Evolutionary conservation across 2,329 filamentous ascomycete species (phyloP).

Genomic region (Teratosphaeria nubilosa): DNA sequence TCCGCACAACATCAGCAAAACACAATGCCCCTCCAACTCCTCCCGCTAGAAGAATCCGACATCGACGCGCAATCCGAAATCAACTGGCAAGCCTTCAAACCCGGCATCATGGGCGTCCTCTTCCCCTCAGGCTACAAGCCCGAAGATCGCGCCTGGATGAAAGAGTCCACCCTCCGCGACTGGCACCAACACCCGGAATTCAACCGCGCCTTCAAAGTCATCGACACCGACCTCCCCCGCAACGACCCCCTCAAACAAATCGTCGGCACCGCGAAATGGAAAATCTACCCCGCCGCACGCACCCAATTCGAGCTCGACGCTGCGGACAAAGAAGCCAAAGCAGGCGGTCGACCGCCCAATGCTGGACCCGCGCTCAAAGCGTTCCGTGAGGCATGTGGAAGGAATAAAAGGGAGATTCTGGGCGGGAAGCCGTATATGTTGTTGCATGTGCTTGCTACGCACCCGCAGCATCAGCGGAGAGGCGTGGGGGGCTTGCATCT

Average conservation of each 20-base stretch:
- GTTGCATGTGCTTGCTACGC: constrained; percentile 25
- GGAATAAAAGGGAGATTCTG: constrained; percentile 14
- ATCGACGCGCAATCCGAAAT: constrained; percentile 15
- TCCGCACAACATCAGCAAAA: not conserved
- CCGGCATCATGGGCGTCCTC: constrained; percentile 20
- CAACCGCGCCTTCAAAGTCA: constrained; percentile 15
- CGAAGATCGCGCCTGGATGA: constrained; percentile 6
- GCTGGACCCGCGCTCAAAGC: constrained; percentile 7
- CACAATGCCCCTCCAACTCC: constrained; percentile 21
- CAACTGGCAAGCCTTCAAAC: constrained; percentile 16
- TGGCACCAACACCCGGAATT: constrained; percentile 11
- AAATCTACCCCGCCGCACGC: constrained; percentile 16
- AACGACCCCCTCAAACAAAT: constrained; percentile 13
- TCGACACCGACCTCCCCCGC: constrained; percentile 19
- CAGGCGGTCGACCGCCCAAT: constrained; percentile 10
- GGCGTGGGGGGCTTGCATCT: constrained; percentile 31
- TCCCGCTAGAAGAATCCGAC: constrained; percentile 17
- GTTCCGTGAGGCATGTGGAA: constrained; percentile 14
- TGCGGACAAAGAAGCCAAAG: constrained; percentile 12
- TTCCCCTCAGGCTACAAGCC: constrained; percentile 19
- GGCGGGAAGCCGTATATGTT: constrained; percentile 15
- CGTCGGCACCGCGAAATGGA: constrained; percentile 24
- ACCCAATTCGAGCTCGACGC: constrained; percentile 17
- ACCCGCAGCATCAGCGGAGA: constrained; percentile 30
- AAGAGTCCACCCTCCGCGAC: constrained; percentile 3